A percentile compares a stretch with the other conserved stretches of the same genome.
Conservation (phyloP, 2,329 filamentous ascomycete species). For the Didymella segeticola region DNA sequence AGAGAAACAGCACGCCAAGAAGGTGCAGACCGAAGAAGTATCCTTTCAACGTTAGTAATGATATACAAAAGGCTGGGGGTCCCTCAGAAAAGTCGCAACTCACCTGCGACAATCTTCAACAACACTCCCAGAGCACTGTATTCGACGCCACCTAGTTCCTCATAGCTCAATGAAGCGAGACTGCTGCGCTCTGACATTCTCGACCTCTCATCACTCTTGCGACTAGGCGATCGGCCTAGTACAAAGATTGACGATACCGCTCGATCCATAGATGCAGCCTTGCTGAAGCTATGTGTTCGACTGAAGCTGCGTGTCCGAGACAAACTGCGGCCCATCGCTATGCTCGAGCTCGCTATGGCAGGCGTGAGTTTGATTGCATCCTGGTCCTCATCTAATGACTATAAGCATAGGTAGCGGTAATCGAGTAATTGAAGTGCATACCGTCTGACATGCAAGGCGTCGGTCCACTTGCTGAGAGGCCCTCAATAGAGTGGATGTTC, state of each 20-base stretch:
- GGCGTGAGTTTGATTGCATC: not conserved
- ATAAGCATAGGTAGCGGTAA: not conserved
- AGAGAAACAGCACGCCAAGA: slow-evolving; percentile 55
- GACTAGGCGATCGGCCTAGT: slow-evolving; percentile 33
- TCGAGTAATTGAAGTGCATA: not conserved
- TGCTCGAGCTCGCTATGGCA: not conserved
- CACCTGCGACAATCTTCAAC: slow-evolving; percentile 55
- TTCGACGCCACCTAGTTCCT: slow-evolving; percentile 58
- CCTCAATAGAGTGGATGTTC: not conserved
- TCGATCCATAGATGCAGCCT: slow-evolving; percentile 49
- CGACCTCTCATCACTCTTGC: slow-evolving; percentile 11
- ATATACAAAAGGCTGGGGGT: no score
- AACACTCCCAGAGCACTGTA: slow-evolving; percentile 58
- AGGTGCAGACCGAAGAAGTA: slow-evolving; percentile 59
- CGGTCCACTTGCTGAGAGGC: not conserved
- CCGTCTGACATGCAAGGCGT: not conserved
- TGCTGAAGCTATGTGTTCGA: slow-evolving; percentile 28
- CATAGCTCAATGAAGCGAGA: slow-evolving; percentile 50
- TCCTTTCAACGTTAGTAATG: slow-evolving; percentile 20
- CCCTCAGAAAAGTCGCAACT: not conserved
- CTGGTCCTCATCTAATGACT: not conserved
- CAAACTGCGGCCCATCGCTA: slow-evolving; percentile 10
- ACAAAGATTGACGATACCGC: slow-evolving; percentile 53
- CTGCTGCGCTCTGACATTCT: slow-evolving; percentile 57
- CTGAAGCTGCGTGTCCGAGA: slow-evolving; percentile 2